phyloP scores from a whole-genome alignment of 257 asterid species.

The Solanum megistacrolobum region DNA sequence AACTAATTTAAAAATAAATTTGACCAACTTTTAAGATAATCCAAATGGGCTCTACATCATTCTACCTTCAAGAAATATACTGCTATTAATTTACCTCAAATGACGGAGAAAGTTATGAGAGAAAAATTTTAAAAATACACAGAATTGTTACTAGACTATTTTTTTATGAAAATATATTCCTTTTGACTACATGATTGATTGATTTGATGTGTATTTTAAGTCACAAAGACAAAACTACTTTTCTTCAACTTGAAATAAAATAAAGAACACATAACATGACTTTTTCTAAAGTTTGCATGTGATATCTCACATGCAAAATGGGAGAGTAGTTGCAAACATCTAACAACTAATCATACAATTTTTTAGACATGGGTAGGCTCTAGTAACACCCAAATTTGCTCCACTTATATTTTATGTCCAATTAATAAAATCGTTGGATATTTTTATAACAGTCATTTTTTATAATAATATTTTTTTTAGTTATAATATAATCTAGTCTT shows the following conservation, averaged over 20 bases:
- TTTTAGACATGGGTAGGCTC: slow-evolving; percentile 7
- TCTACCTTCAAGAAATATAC: too few species aligned
- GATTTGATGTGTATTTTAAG: neutral
- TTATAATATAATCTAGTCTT: too few species aligned
- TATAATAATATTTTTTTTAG: too few species aligned
- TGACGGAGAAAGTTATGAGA: neutral
- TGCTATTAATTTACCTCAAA: neutral
- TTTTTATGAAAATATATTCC: neutral
- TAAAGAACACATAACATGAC: neutral
- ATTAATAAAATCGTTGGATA: neutral
- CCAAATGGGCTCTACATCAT: too few species aligned
- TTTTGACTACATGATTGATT: neutral
- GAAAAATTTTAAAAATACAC: neutral
- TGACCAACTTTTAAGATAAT: too few species aligned
- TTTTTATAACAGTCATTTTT: too few species aligned
- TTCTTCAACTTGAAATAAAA: neutral
- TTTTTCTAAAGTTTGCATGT: neutral
- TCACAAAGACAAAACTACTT: neutral
- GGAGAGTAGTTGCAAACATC: slow-evolving; percentile 1
- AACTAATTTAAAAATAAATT: too few species aligned
- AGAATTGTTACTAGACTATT: neutral
- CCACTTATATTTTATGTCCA: neutral
- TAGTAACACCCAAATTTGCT: neutral
- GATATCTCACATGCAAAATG: slow-evolving; percentile 14
- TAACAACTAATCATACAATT: neutral